Evolutionary conservation across 2,329 filamentous ascomycete species (phyloP).

Genomic region (Lasiodiplodia theobromae): DNA sequence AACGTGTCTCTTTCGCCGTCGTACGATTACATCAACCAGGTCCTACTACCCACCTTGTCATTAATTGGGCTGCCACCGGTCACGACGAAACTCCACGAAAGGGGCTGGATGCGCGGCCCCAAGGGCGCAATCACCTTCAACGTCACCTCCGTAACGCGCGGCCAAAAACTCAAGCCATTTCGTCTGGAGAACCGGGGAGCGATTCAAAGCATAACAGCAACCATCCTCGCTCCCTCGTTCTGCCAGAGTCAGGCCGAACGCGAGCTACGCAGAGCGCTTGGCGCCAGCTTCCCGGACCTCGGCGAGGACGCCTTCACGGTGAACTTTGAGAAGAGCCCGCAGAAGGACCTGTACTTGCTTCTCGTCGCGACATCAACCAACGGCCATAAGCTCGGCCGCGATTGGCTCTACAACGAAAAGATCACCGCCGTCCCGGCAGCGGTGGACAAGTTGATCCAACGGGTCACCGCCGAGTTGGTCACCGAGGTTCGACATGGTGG

Average conservation of each 20-base stretch:
- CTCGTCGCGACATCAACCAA: slow-evolving; percentile 60
- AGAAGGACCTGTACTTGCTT: slow-evolving; percentile 60
- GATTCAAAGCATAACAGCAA: slow-evolving; percentile 43
- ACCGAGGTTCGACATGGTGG: slow-evolving; percentile 55
- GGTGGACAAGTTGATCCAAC: slow-evolving; percentile 49
- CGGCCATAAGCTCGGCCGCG: slow-evolving; percentile 58
- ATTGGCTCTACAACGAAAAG: slow-evolving; percentile 53
- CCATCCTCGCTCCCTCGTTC: slow-evolving; percentile 46
- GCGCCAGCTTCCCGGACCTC: slow-evolving; percentile 33
- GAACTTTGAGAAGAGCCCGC: slow-evolving; percentile 51
- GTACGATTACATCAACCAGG: slow-evolving; percentile 63
- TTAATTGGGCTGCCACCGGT: slow-evolving; percentile 60
- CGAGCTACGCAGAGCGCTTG: slow-evolving; percentile 36
- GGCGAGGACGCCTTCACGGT: not conserved
- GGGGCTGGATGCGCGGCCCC: slow-evolving; percentile 37
- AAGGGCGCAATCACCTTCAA: slow-evolving; percentile 60
- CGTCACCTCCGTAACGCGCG: slow-evolving; percentile 50
- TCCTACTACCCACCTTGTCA: slow-evolving; percentile 61
- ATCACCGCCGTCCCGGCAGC: slow-evolving; percentile 33
- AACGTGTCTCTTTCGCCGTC: slow-evolving; percentile 64
- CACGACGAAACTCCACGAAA: slow-evolving; percentile 42
- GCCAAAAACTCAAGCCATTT: slow-evolving; percentile 45
- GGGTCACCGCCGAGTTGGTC: slow-evolving; percentile 54
- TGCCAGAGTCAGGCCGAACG: slow-evolving; percentile 42
- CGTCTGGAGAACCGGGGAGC: slow-evolving; percentile 40